Evolutionary conservation across 805 yeast species (phyloP), one percentile per base, ranked within the genome.

Genomic region (Candida vartiovaarae): DNA sequence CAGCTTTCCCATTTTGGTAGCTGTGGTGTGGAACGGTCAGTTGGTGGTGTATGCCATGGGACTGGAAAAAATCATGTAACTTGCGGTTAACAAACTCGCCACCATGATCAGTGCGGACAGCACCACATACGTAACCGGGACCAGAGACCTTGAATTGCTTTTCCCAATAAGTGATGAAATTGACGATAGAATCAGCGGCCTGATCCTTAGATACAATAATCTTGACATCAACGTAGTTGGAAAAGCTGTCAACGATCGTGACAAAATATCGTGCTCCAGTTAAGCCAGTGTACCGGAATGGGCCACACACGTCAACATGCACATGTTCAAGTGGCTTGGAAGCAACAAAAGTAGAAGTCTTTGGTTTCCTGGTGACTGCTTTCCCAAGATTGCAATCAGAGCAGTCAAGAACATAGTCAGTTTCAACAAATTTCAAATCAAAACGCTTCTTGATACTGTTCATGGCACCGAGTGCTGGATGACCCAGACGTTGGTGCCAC

Each of bases 71-170:
- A 5, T 23, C 30, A 15, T 40, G 43, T 24, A 40, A 35, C 6
- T 6, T 11, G 20, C 10, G 26, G 20, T 29, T 27, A 15, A 31
- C 30, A 28, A 40, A 35, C 15, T 40, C 43, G n/a, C 43, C 43
- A 24, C 43, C 43, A n/a, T 40, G 20, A 23, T 40, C 43, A 6
- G 43, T 40, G 2, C 43, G 34, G 4, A 40, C 8, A 6, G 31
- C 35, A 25, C 32, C 15, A 27, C 23, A 28, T 23, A 24, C 25
- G 15, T 24, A 35, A n/a, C 26, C 20, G 23, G 7, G 7, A 8
- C 34, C 34, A 32, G 6, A 11, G 20, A 10, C 20, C 6, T 32
- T 11, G 11, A 32, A 32, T n/a, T 11, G 7, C 20, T n/a, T 10
- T n/a, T 32, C n/a, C n/a, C 6, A 11, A 8, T 29, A 8, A 8